Evolutionary conservation across 441 rosid genomes (phyloP), one percentile per base, ranked within the genome.

Genomic region (Eutrema salsugineum): DNA sequence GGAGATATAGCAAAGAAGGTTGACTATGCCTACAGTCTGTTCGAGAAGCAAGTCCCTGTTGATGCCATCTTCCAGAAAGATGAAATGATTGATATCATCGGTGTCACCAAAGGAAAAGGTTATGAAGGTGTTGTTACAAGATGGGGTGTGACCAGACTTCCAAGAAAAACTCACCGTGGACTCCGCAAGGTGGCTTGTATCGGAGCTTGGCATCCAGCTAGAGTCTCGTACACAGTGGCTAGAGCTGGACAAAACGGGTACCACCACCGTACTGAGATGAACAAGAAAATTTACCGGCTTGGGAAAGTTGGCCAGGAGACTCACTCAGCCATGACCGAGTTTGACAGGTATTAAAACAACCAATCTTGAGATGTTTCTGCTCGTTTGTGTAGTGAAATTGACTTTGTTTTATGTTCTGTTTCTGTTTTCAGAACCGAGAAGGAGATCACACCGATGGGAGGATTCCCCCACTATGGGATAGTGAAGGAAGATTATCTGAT

Each of bases 181-280:
- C 89, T 86, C n/a, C 84, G 89, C 22, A 86, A 88, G 83, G 91
- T 86, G 2, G 93, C 93, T 16, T 86, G 93, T 78, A 86, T 88
- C 24, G 89, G 93, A 50, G 89, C 93, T 19, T 88, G 89, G 91
- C 89, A 88, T 79, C 93, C 93, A 8, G 89, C 91, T 60, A 83
- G 93, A 80, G 89, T 88, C 40, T 88, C 93, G 0, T 88, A 79
- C 66, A 88, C 93, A 1, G 89, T 88, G 48, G 91, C 91, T 32
- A 84, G 93, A 65, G 93, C 91, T 19, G 91, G 93, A 2, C 88
- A 86, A 66, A 88, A 88, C 14, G 91, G 91, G 4, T 88, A 86
- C 71, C 89, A 85, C 59, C 91, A 86, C 73, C 86, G 89, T 11
- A 86, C 89, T 3, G 89, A 85, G 77, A 71, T 85, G 87, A 86